Base-by-base conservation (phyloP, 2,329 filamentous ascomycete species). In the Fusarium nelsonii region DNA sequence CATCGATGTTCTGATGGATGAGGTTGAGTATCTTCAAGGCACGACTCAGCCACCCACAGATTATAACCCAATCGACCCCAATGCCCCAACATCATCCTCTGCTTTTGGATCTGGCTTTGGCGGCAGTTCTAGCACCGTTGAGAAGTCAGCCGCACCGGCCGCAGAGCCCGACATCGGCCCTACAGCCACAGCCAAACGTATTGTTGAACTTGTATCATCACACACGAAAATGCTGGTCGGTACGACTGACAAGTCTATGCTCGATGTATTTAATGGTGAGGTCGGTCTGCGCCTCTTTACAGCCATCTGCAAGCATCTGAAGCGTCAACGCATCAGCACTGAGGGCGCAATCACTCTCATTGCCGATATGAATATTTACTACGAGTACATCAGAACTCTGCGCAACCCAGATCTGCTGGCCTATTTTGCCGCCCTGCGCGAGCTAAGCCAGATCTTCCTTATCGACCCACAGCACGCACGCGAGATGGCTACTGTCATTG, bases 191-290 rank as follows among this genome's bases (percentile, higher is more conserved):
- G 94, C 96, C 6, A 85, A 83, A 68, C 90, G 91, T 53, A 90
- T 99, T 50, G 92, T 97, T 28, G 90, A 93, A 41, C 88, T 98
- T 40, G 92, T 98, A 15, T 91, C 90, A 23, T 91, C 91, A 16
- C 96, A 99, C 78, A 98, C 94, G 2, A 89, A 87, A 76, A 97
- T 99, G 93, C 86, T 99, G 14, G 88, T 92, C 6, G 96, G 96
- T 65, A 97, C 93, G 77, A 98, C 95, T 2, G 96, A 99, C 78
- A 99, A 99, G 84, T 95, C 93, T 66, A 97, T 97, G 86, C 90
- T 99, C 28, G 96, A 99, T 76, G 96, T 99, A 15, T 99, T 99
- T 85, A 97, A 97, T 79, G 93, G 96, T 80, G 96, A 99, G 82
- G 95, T 99, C 28, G 96, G 96, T 1, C 87, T 97, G 68, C 91